Evolutionary conservation across 2,329 filamentous ascomycete genomes (phyloP).

Genomic region (Plectosphaerella sp.): DNA sequence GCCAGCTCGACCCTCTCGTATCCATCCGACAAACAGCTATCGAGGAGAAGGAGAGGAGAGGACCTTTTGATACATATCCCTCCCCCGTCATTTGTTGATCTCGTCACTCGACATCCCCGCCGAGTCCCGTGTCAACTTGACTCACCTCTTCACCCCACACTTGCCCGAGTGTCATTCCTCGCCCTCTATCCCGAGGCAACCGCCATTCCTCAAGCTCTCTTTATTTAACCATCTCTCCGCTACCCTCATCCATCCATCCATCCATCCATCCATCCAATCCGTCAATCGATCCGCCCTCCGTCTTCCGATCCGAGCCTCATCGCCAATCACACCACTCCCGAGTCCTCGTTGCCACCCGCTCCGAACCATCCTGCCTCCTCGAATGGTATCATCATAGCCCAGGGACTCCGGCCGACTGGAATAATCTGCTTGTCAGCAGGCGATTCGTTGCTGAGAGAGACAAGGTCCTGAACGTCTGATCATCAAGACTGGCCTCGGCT

Average conservation of each 20-base stretch:
- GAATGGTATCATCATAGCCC: constrained; percentile 11
- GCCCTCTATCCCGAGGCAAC: not conserved
- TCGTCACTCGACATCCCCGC: not conserved
- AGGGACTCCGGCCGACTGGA: constrained; percentile 10
- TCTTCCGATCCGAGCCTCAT: too few relatives aligned
- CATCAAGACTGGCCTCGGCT: constrained; percentile 1
- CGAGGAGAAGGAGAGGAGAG: not conserved
- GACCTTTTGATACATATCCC: not conserved
- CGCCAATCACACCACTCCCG: too few relatives aligned
- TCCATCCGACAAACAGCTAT: not conserved
- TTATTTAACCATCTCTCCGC: too few relatives aligned
- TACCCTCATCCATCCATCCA: not conserved
- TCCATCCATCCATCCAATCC: not conserved
- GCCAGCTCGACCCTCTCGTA: not conserved
- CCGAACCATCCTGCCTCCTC: not conserved
- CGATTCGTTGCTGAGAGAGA: constrained; percentile 8
- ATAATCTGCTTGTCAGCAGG: constrained; percentile 15
- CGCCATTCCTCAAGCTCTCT: not conserved
- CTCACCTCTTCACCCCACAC: not conserved
- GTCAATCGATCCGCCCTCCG: not conserved
- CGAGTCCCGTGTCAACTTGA: not conserved
- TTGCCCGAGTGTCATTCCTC: not conserved
- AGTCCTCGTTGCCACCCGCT: not conserved
- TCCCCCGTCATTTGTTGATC: not conserved
- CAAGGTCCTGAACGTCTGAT: constrained; percentile 1